Evolutionary conservation across 106 monocot genomes (phyloP).

Genomic region (Posidonia australis): DNA sequence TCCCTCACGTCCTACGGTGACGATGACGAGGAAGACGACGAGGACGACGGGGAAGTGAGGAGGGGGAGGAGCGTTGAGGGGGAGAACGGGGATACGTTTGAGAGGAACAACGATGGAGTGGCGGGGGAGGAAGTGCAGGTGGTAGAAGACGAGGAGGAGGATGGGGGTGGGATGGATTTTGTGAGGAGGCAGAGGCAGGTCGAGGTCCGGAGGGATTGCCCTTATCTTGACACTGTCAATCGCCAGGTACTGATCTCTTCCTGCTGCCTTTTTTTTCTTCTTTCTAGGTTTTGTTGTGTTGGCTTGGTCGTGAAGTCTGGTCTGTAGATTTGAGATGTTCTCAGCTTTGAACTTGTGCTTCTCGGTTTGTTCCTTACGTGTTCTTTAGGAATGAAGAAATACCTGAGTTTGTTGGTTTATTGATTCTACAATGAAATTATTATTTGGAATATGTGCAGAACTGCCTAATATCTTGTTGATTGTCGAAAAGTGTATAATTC

Average conservation of each 20-base stretch:
- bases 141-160: conserved; percentile 31
- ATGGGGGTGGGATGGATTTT: not conserved
- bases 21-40: too few relatives aligned
- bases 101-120: too few relatives aligned
- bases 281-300: not conserved
- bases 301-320: not conserved
- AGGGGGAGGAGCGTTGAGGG: not conserved
- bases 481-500: too few relatives aligned
- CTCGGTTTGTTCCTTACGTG: too few relatives aligned
- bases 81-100: not conserved
- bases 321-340: too few relatives aligned
- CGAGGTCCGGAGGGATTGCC: conserved; percentile 79
- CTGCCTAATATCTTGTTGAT: too few relatives aligned
- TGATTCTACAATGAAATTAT: too few relatives aligned
- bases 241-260: conserved; percentile 45
- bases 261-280: not conserved
- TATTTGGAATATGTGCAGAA: too few relatives aligned
- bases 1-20: too few relatives aligned
- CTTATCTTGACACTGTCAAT: conserved; percentile 96
- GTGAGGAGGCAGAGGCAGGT: conserved; percentile 41
- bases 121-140: not conserved
- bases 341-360: too few relatives aligned
- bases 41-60: conserved; percentile 2
- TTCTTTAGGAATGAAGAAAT: too few relatives aligned
- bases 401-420: too few relatives aligned